Conservation (phyloP, 2,329 filamentous ascomycete species). For the Fusarium metavorans region DNA sequence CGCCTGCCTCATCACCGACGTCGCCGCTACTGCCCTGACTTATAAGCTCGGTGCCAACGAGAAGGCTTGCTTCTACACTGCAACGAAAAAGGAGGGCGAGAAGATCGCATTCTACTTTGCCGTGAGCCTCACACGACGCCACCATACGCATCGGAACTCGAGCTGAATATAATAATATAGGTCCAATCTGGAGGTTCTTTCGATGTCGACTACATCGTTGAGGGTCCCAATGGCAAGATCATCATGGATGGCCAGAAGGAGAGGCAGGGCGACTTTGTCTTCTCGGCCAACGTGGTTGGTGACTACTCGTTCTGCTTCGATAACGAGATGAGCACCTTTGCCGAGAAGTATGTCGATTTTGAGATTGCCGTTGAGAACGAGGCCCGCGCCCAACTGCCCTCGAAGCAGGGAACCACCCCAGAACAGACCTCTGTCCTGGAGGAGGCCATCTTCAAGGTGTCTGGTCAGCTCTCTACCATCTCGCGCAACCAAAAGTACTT, state of each 20-base stretch:
- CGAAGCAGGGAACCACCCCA: constrained; percentile 86
- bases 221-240: constrained; percentile 82
- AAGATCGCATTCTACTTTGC: constrained; percentile 99
- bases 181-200: constrained; percentile 99
- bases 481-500: constrained; percentile 99
- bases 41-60: constrained; percentile 93
- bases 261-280: constrained; percentile 97
- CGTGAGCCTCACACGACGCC: constrained; percentile 65
- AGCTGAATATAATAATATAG: constrained; percentile 58
- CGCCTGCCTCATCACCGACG: constrained; percentile 76
- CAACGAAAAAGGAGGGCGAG: constrained; percentile 79
- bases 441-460: constrained; percentile 95
- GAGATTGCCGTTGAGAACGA: constrained; percentile 98
- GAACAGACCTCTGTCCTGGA: constrained; percentile 92
- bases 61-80: constrained; percentile 93
- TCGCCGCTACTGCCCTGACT: constrained; percentile 89
- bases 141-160: not conserved
- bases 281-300: constrained; percentile 87
- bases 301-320: constrained; percentile 99
- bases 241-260: constrained; percentile 90
- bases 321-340: constrained; percentile 98
- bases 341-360: constrained; percentile 98
- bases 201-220: constrained; percentile 93
- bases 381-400: constrained; percentile 81
- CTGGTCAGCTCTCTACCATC: constrained; percentile 91